Base-by-base conservation (phyloP, 192 early-diverging fungal species). In the Martensiomyces pterosporus region DNA sequence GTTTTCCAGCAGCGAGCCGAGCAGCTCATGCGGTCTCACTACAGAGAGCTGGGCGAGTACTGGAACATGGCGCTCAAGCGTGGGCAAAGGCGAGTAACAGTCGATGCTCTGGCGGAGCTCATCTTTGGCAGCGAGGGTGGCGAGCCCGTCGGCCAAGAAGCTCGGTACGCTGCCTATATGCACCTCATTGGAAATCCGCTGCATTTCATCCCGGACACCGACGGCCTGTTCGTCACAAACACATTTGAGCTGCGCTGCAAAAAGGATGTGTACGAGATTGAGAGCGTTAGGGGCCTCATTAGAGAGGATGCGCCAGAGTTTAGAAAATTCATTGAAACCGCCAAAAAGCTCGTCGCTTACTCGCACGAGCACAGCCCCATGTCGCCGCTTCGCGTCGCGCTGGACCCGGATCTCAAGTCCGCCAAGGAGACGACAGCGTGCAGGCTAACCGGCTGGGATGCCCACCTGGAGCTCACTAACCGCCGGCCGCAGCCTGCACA, bases 91-190 rank as follows among this genome's bases (percentile, higher is more conserved):
- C 21, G 27, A 2, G 72, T 75, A 7, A 75, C 65, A 4, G 53
- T 60, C 4, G 59, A 66, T 25, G 45, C 45, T 17, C 57, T 68
- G 41, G 65, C 72, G 1, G 51, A 58, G 38, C 60, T 65, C 5
- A 68, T 67, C 21, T 75, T 67, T 39, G 52, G 48, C 32, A 32
- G 9, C 39, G 13, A 15, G 9, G 35, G 19, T 17, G 46, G 24
- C 22, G 24, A 51, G 33, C 32, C 35, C 9, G 18, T 50, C 5
- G 46, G 39, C 50, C 36, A 64, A 15, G 29, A 34, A 1, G 68
- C 54, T 29, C 47, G 77, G 7, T 79, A 85, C 45, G 80, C 82
- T 1, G 78, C 81, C 0, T 82, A 85, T 53, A 49, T 80, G 19
- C 79, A 77, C 39, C 26, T 86, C 44, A 72, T 80, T 1, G 64